These are phyloP conservation scores for Metarhizium sp. DNA, from an alignment of 2,329 filamentous ascomycete genomes.

Conservation along the genomic window DNA sequence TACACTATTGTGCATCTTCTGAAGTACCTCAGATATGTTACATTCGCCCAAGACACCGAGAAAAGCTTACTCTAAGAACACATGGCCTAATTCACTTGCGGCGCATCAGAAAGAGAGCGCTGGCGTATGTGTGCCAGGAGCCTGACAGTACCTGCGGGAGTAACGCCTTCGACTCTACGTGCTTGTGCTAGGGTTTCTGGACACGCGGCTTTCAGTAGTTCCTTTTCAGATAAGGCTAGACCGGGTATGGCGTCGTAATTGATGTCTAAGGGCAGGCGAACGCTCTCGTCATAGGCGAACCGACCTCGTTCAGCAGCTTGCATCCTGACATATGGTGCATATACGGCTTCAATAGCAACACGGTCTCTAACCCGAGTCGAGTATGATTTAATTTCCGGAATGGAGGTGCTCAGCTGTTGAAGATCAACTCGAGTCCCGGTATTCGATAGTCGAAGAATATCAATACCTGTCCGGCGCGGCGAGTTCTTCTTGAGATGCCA, in stretches of 20 bases:
- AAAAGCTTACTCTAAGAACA: background rate
- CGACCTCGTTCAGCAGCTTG: conserved; percentile 58
- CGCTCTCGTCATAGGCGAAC: conserved; percentile 66
- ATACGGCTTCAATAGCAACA: conserved; percentile 72
- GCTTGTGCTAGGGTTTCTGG: conserved; percentile 88
- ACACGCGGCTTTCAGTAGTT: conserved; percentile 56
- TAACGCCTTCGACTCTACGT: conserved; percentile 72
- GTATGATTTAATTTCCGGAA: conserved; percentile 50
- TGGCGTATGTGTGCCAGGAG: conserved; percentile 53
- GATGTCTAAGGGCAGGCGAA: conserved; percentile 62
- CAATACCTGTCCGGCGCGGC: conserved; percentile 61
- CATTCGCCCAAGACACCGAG: background rate
- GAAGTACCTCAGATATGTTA: background rate
- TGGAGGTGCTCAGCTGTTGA: conserved; percentile 42
- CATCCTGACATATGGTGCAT: conserved; percentile 75
- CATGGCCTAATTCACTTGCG: background rate
- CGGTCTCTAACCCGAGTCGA: conserved; percentile 52
- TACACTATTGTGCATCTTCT: background rate
- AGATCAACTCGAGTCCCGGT: conserved; percentile 35
- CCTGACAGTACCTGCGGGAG: conserved; percentile 48
- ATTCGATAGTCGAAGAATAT: conserved; percentile 63
- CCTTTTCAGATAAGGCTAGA: conserved; percentile 70
- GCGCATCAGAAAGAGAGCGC: background rate
- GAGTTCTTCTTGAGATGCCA: conserved; percentile 61
- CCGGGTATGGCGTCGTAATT: conserved; percentile 68